Conservation (phyloP, 2,329 filamentous ascomycete species). For the Cercospora berteroae region DNA sequence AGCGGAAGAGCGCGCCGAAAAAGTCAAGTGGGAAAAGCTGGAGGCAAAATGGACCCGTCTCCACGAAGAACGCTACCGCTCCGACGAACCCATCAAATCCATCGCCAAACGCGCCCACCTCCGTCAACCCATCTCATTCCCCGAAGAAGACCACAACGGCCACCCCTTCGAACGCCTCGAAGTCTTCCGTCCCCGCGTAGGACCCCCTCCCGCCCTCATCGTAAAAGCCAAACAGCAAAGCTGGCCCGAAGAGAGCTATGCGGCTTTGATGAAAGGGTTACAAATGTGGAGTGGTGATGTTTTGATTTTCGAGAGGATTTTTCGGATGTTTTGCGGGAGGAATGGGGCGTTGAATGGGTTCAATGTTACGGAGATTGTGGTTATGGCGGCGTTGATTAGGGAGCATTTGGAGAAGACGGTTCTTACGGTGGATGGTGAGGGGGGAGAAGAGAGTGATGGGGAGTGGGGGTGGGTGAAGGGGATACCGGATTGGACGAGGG, state of each 20-base stretch:
- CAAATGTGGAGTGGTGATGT: constrained; percentile 25
- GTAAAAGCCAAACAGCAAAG: constrained; percentile 16
- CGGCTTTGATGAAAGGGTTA: constrained; percentile 34
- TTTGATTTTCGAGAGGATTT: constrained; percentile 31
- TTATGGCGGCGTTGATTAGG: constrained; percentile 29
- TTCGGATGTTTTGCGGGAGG: constrained; percentile 28
- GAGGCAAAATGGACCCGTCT: constrained; percentile 27
- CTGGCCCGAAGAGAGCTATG: constrained; percentile 38
- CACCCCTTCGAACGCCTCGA: constrained; percentile 40
- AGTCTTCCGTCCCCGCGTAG: constrained; percentile 36
- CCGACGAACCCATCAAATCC: constrained; percentile 18
- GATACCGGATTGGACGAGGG: constrained; percentile 9
- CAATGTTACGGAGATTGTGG: constrained; percentile 38
- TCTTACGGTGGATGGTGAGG: not conserved
- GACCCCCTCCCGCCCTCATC: constrained; percentile 29
- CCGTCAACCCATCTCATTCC: constrained; percentile 15
- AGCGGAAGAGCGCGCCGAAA: constrained; percentile 3
- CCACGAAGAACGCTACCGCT: constrained; percentile 26
- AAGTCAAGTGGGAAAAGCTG: not conserved
- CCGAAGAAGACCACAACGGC: constrained; percentile 43
- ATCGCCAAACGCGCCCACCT: constrained; percentile 27
- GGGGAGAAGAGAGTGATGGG: no score
- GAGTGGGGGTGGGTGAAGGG: not conserved
- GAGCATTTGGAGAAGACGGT: constrained; percentile 8
- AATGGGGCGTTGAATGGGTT: constrained; percentile 25